Percentiles rank a stretch among this genome's conserved stretches.
Evolutionary conservation across 495 filamentous ascomycete genomes (phyloP).

Genomic region (Penicillium cinerascens): DNA sequence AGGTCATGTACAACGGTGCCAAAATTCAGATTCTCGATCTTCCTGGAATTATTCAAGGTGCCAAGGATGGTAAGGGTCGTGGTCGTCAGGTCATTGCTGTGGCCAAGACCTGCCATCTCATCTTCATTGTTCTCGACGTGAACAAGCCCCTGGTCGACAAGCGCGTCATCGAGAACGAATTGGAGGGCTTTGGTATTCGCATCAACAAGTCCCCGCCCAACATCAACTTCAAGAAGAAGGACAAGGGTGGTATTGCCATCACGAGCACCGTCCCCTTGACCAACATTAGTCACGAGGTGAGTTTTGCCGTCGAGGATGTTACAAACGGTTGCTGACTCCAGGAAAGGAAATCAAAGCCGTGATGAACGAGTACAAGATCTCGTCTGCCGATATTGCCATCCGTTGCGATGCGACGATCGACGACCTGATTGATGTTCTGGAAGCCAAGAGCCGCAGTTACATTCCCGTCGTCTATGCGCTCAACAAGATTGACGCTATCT

Average conservation of each 20-base stretch:
- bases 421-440: constrained; percentile 93
- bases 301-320: constrained; percentile 11
- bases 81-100: constrained; percentile 98
- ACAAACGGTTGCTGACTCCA: neutral
- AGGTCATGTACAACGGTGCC: constrained; percentile 94
- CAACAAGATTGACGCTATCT: constrained; percentile 98
- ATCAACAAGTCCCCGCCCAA: constrained; percentile 98
- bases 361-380: constrained; percentile 94
- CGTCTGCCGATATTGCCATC: constrained; percentile 96
- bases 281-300: constrained; percentile 82
- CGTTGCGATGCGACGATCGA: constrained; percentile 90
- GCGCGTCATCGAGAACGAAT: constrained; percentile 90
- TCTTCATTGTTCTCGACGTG: constrained; percentile 97
- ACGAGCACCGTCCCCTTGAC: constrained; percentile 88
- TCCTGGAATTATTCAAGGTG: constrained; percentile 97
- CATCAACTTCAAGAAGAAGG: constrained; percentile 98
- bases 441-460: constrained; percentile 92
- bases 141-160: constrained; percentile 98
- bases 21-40: constrained; percentile 99
- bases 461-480: constrained; percentile 97
- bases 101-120: constrained; percentile 96
- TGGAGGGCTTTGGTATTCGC: constrained; percentile 96
- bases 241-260: constrained; percentile 94
- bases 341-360: constrained; percentile 89
- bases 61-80: constrained; percentile 97